Base-by-base conservation (phyloP, 768 basidiomycete species). In the Podaxis carcinomalis region DNA sequence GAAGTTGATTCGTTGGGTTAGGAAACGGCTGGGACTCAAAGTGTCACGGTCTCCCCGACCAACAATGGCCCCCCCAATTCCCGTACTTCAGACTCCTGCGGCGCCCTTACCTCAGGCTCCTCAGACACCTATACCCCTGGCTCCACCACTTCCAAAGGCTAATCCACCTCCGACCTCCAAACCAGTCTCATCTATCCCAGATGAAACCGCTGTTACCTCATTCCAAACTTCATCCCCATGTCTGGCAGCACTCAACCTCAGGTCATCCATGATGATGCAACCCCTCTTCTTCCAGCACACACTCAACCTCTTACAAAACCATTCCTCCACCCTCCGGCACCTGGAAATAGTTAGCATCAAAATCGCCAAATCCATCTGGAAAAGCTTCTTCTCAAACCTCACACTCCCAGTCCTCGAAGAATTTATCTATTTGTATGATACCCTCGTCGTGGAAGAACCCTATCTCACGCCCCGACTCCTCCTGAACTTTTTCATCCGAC, bases 261-360 rank as follows among this genome's bases (percentile, higher is more conserved):
- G 37, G 28, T 51, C 50, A 4, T 40, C 50, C 4, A 51, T 59
- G 57, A 51, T 59, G 50, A 13, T 59, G 28, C 57, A 42, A 6
- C 25, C 39, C 0, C 57, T 42, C 37, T 51, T 59, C 51, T 42
- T 59, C 13, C 39, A 36, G 11, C 39, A 59, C n/a, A 59, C 57
- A 11, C 36, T 59, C 39, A 27, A 42, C 19, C 57, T 59, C 37
- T 51, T 59, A n/a, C 50, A 16, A 3, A 35, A 13, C 16, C 49
- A 59, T 27, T 51, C 57, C 9, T 39, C 36, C 16, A 23, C 27
- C 39, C 35, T 59, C 14, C 49, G 19, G 28, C 49, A 42, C 25
- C 49, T 59, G 10, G 50, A 51, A 28, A 27, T 59, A 7, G 50
- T 51, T 14, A 28, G 37, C 28, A 59, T 59, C 49, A 59, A 27